A percentile compares a stretch with the other conserved stretches of the same genome.
Evolutionary conservation across 2,329 filamentous ascomycete species (phyloP).

Genomic region (Penicillium sp.): DNA sequence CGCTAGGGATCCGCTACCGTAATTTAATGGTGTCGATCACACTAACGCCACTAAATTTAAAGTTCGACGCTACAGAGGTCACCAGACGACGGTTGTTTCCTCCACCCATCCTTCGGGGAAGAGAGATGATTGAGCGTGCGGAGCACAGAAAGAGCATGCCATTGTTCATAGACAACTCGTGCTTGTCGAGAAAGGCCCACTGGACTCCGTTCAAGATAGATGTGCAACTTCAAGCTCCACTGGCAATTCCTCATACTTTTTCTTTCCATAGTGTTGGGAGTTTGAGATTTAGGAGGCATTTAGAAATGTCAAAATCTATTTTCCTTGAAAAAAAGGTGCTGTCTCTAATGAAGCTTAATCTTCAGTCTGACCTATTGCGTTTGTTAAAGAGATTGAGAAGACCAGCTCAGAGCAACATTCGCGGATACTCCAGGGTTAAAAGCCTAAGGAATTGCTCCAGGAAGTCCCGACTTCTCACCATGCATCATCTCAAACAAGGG

Average conservation of each 20-base stretch:
- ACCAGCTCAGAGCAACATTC: too few relatives aligned
- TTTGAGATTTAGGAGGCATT: too few relatives aligned
- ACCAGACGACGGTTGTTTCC: background rate
- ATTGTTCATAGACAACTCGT: background rate
- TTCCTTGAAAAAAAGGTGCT: too few relatives aligned
- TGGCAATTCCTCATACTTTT: too few relatives aligned
- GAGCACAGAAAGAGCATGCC: too few relatives aligned
- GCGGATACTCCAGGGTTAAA: background rate
- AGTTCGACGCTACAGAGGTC: background rate
- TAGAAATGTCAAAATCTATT: too few relatives aligned
- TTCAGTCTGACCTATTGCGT: too few relatives aligned
- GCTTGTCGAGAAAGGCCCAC: too few relatives aligned
- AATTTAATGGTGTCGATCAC: background rate
- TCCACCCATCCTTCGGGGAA: background rate
- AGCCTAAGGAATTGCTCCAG: conserved; percentile 36
- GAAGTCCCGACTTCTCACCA: conserved; percentile 44
- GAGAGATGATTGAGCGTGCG: too few relatives aligned
- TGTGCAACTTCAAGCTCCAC: background rate
- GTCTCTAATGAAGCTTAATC: too few relatives aligned
- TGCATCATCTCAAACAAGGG: conserved; percentile 49
- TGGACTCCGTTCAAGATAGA: background rate
- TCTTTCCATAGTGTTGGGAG: too few relatives aligned
- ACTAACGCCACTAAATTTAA: background rate
- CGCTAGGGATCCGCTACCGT: background rate
- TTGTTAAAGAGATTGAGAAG: too few relatives aligned